Evolutionary conservation across 208 protist species (phyloP).

Genomic region (Trypanosoma cruzi): DNA sequence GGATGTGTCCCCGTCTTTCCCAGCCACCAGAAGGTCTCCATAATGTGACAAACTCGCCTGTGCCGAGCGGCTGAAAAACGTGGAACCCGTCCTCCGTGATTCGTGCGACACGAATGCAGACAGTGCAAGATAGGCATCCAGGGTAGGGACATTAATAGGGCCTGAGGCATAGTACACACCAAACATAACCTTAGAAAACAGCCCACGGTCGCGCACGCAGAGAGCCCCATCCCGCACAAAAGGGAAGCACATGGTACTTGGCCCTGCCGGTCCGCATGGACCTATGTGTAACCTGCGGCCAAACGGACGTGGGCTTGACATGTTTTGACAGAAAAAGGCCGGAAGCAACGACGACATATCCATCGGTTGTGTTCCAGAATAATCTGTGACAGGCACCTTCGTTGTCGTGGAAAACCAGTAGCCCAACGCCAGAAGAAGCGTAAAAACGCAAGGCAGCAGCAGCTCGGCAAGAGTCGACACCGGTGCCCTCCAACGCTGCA

Average conservation of each 20-base stretch:
- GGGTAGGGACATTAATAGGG: conserved; percentile 33
- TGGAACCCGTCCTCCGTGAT: conserved; percentile 30
- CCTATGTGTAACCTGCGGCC: not conserved
- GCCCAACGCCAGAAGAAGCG: conserved; percentile 46
- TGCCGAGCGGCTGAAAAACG: conserved; percentile 54
- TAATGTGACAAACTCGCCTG: conserved; percentile 61
- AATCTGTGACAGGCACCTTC: conserved; percentile 27
- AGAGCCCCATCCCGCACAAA: conserved; percentile 27
- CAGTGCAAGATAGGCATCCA: conserved; percentile 61
- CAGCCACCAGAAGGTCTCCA: conserved; percentile 68
- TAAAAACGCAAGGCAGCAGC: conserved; percentile 69
- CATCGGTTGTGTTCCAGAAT: conserved; percentile 22
- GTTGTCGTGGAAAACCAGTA: conserved; percentile 52
- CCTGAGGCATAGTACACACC: conserved; percentile 44
- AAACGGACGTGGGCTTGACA: conserved; percentile 5
- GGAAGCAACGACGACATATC: conserved; percentile 19
- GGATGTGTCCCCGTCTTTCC: conserved; percentile 17
- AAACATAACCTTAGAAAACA: conserved; percentile 33
- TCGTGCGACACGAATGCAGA: conserved; percentile 52
- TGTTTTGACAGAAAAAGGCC: conserved; percentile 36
- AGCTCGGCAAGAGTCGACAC: conserved; percentile 60
- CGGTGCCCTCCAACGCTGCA: conserved; percentile 56
- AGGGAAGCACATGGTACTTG: conserved; percentile 35
- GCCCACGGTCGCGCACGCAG: conserved; percentile 8
- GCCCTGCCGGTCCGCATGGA: conserved; percentile 35